phyloP scores from a whole-genome alignment of 164 flowering plant species.

The Amborella trichopoda region DNA sequence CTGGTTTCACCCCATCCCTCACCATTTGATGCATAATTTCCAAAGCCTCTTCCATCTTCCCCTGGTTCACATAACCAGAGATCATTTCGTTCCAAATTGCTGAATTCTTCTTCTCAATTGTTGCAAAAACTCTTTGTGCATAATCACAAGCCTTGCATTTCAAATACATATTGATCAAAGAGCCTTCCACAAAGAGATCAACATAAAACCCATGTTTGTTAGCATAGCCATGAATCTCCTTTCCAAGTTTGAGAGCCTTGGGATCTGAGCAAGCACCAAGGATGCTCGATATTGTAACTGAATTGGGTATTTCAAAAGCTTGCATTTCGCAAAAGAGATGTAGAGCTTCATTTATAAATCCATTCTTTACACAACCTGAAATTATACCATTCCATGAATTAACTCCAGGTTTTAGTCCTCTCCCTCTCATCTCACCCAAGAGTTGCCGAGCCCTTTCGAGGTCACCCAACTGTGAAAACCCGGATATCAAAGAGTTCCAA shows the following conservation, averaged over 20 bases:
- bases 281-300: slow-evolving; percentile 26
- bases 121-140: slow-evolving; percentile 22
- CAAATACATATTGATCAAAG: slow-evolving; percentile 34
- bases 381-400: slow-evolving; percentile 42
- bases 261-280: slow-evolving; percentile 34
- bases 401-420: slow-evolving; percentile 27
- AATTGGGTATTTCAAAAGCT: slow-evolving; percentile 20
- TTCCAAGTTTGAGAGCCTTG: slow-evolving; percentile 21
- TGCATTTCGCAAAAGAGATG: slow-evolving; percentile 17
- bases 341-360: slow-evolving; percentile 26
- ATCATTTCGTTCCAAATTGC: slow-evolving; percentile 42
- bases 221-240: slow-evolving; percentile 24
- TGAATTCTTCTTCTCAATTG: slow-evolving; percentile 18
- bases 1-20: slow-evolving; percentile 23
- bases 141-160: slow-evolving; percentile 24
- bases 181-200: slow-evolving; percentile 26
- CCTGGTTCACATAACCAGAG: slow-evolving; percentile 26
- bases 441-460: slow-evolving; percentile 19
- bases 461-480: slow-evolving; percentile 32
- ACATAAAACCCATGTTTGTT: slow-evolving; percentile 13
- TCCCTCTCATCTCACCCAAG: slow-evolving; percentile 26
- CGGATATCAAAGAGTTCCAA: slow-evolving; percentile 37
- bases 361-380: slow-evolving; percentile 32
- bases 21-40: slow-evolving; percentile 19
- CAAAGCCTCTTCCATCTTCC: slow-evolving; percentile 18